These are phyloP conservation scores for Umbelopsis sp. DNA, from an alignment of 192 early-diverging fungal genomes.

Conservation along the genomic window DNA sequence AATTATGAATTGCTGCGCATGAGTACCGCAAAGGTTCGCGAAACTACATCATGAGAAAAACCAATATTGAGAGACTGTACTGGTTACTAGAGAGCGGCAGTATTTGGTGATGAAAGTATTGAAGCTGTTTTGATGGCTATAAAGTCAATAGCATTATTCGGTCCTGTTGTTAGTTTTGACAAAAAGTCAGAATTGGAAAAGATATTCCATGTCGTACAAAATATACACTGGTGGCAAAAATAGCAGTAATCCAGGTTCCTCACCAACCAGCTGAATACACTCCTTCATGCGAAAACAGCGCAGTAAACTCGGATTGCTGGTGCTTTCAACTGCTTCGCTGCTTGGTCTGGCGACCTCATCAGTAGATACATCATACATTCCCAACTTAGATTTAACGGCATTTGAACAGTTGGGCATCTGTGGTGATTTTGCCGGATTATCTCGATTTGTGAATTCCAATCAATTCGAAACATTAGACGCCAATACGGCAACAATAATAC, in stretches of 20 bases:
- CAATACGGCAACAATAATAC: conserved; percentile 11
- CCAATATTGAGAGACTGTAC: no score
- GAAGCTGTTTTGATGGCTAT: no score
- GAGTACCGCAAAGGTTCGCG: no score
- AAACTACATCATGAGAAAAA: no score
- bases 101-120: no score
- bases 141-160: no score
- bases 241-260: conserved; percentile 12
- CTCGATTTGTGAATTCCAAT: conserved; percentile 9
- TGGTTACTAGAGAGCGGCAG: no score
- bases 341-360: conserved; percentile 3
- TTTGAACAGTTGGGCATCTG: conserved; percentile 32
- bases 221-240: background rate
- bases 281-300: conserved; percentile 18
- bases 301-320: conserved; percentile 1
- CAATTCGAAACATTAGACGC: conserved; percentile 23
- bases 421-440: conserved; percentile 37
- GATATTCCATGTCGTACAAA: conserved; percentile 5
- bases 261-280: background rate
- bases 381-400: conserved; percentile 5
- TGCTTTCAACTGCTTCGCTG: conserved; percentile 4
- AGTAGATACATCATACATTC: conserved; percentile 18
- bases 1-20: no score
- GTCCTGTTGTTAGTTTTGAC: background rate
- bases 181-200: background rate